Base-by-base conservation (phyloP, 2,329 filamentous ascomycete species). In the Fusarium xylarioides region DNA sequence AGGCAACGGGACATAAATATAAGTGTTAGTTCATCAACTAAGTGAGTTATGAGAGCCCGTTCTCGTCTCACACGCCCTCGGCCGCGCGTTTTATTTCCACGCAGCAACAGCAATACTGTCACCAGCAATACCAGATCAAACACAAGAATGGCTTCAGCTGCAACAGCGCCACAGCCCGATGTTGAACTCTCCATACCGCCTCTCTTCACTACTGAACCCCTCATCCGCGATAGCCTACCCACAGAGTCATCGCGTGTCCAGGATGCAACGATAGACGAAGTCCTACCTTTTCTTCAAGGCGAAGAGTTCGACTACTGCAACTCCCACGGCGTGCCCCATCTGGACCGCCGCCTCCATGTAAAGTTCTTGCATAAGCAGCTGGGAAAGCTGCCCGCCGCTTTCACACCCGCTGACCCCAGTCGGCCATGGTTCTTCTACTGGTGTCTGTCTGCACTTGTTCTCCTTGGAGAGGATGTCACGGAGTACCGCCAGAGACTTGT, bases 361-460 rank as follows among this genome's bases (percentile, higher is more conserved):
- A 82, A 80, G 38, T 95, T 94, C 79, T 82, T 95, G 55, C 86
- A 87, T 73, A 86, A 85, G 73, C 85, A 85, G 74, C 82, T 92
- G 37, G 85, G 84, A 30, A 85, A 85, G 54, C 90, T 97, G 68
- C 94, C 95, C 1, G 84, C 88, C 12, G 85, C 85, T 7, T 97
- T 92, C 82, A 90, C 92, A 58, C 87, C 87, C 54, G 89, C 95
- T 74, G 96, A 99, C 85, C 92, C 96, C 37, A 95, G 93, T 79
- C 87, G 95, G 62, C 95, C 96, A 15, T 99, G 96, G 96, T 89
- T 97, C 78, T 87, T 97, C 73, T 98, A 98, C 84, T 99, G 96
- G 96, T 93, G 90, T 59, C 85, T 98, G 60, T 90, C 91, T 38
- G 94, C 90, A 5, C 85, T 99, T 73, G 86, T 88, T 32, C 86